Base-by-base conservation (phyloP, 805 yeast genomes). In the Zygosaccharomyces siamensis region DNA sequence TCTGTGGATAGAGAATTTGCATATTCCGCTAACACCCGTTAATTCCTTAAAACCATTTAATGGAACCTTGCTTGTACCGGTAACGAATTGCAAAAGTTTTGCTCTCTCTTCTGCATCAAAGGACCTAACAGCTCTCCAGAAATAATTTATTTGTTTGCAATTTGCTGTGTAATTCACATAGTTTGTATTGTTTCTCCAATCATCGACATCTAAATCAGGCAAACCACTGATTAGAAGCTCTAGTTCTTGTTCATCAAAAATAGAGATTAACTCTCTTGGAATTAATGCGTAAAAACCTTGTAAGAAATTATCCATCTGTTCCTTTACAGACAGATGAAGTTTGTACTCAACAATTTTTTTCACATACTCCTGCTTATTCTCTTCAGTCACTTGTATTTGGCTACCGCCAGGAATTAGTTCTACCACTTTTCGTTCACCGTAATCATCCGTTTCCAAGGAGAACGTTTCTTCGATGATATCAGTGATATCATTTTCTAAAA, bases 1-100 rank as follows among this genome's bases (percentile, higher is more conserved):
- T 49, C 95, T 77, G 63, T 89, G 97, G 49, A 93, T 87, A 52
- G 86, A 83, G 68, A 93, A 93, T 62, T 87, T 87, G 40, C 89
- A 81, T 6, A 83, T 76, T 1, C 97, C 97, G 61, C 81, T 81
- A 53, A 89, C 87, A 16, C 98, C 97, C 48, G 86, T 83, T 53
- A 93, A 74, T 58, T 85, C 95, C 58, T 86, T 84, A 65, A 93
- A 93, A 1, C 99, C 99, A 60, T 86, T 86, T 53, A 90, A 74
- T 21, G 99, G 99, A 7, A 93, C 98, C 67, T 90, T 89, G 53
- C 95, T 84, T 0, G 99, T 92, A 51, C 99, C 99, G 0, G 99
- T 93, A 1, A 95, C 92, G 73, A 93, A 93, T 64, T 93, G 99
- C 50, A 93, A 72, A 55, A 93, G 71, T 63, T 89, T 90, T 7